Evolutionary conservation across 202 grass and related monocot genomes (phyloP), one percentile per base, ranked within the genome.

Genomic region (Brachypodium distachyon): DNA sequence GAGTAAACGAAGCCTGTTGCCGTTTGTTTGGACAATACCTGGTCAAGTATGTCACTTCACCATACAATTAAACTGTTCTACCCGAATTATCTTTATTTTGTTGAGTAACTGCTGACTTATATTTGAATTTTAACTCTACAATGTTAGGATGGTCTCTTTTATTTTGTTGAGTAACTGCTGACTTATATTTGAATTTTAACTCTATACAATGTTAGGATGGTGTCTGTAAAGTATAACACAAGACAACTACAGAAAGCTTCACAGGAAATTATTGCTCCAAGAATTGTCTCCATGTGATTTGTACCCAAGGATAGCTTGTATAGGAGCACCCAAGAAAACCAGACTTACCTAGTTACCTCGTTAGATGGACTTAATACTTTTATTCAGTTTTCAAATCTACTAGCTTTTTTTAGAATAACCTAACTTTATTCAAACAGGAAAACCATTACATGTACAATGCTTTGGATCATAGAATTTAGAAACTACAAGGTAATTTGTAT

Each of bases 21-120:
- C 76, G 61, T 97, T 63, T 90, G 51, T 83, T 92, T 60, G 93
- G 93, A 74, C 87, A 97, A 42, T 87, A 23, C 80, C 48, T 97
- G 14, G 87, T 90, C 67, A 97, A 82, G 69, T 97, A 90, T 1
- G 87, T 90, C 77, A 97, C 75, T 84, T 84, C 93, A 58, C 90
- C 93, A 60, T 90, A 97, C n/a, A n/a, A n/a, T n/a, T n/a, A n/a
- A n/a, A n/a, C n/a, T n/a, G n/a, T n/a, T n/a, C n/a, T n/a, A n/a
- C n/a, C n/a, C n/a, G n/a, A n/a, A n/a, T n/a, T n/a, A n/a, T n/a
- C n/a, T 64, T 72, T 46, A 2, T 36, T 44, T 43, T 55, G 2
- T 19, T 47, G 28, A 77, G 53, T 23, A 36, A 56, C 54, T 26
- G 5, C 9, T 37, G 6, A 10, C 46, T 38, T 82, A 28, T 59